These are phyloP conservation scores for Zopfia rhizophila DNA, from an alignment of 2,329 filamentous ascomycete species.

Conservation along the genomic window DNA sequence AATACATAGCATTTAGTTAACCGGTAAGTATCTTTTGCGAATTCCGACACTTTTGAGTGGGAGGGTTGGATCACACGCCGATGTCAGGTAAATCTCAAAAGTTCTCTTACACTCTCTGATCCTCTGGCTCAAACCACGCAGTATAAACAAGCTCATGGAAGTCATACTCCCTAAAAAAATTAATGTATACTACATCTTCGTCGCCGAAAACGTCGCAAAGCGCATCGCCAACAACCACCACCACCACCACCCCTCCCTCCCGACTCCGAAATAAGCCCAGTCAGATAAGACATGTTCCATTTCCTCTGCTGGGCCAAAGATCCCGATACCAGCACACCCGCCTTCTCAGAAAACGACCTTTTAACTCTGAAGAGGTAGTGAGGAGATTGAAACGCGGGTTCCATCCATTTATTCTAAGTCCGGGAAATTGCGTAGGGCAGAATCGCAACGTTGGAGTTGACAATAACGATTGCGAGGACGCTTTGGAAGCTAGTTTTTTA, in stretches of 20 bases:
- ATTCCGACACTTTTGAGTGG: neutral
- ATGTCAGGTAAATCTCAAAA: constrained; percentile 2
- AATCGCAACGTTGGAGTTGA: constrained; percentile 34
- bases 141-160: constrained; percentile 6
- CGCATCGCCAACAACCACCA: constrained; percentile 7
- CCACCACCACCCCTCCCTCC: neutral
- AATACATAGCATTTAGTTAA: constrained; percentile 22
- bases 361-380: too few species aligned
- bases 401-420: constrained; percentile 34
- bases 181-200: constrained; percentile 14
- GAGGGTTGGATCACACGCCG: neutral
- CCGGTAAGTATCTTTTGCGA: constrained; percentile 4
- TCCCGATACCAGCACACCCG: constrained; percentile 44
- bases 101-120: constrained; percentile 14
- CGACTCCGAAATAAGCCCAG: constrained; percentile 1
- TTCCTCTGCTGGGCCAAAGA: constrained; percentile 53
- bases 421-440: constrained; percentile 35
- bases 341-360: constrained; percentile 49
- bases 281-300: constrained; percentile 49
- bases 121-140: constrained; percentile 15
- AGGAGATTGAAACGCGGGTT: constrained; percentile 17
- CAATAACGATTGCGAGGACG: constrained; percentile 25
- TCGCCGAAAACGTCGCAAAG: constrained; percentile 10
- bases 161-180: constrained; percentile 3
- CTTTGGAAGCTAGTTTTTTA: constrained; percentile 34